phyloP scores from a whole-genome alignment of 495 filamentous ascomycete genomes.

The Cercophora scortea region DNA sequence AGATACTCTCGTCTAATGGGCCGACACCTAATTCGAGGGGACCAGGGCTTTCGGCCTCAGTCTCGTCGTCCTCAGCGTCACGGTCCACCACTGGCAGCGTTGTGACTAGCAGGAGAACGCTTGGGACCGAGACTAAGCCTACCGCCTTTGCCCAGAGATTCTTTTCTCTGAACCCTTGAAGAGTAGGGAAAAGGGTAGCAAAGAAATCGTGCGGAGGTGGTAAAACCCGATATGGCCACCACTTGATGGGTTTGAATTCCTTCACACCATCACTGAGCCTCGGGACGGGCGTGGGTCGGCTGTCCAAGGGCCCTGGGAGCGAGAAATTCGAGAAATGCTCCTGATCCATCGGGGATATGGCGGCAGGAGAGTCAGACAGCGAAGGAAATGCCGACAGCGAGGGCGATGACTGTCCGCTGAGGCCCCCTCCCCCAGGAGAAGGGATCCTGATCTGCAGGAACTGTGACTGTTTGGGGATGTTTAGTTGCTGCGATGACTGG shows the following conservation, averaged over 20 bases:
- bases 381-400: conserved; percentile 34
- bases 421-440: conserved; percentile 40
- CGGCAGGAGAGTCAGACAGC: conserved; percentile 33
- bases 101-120: conserved; percentile 81
- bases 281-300: conserved; percentile 11
- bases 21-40: conserved; percentile 28
- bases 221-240: conserved; percentile 71
- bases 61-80: conserved; percentile 40
- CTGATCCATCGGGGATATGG: conserved; percentile 38
- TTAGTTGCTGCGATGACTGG: conserved; percentile 11
- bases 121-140: conserved; percentile 74
- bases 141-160: conserved; percentile 66
- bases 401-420: conserved; percentile 38
- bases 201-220: conserved; percentile 62
- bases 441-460: conserved; percentile 27
- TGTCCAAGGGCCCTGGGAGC: conserved; percentile 21
- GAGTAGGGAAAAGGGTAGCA: conserved; percentile 79
- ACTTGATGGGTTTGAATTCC: conserved; percentile 38
- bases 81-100: conserved; percentile 87
- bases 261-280: conserved; percentile 26
- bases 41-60: conserved; percentile 42
- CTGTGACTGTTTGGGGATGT: conserved; percentile 1
- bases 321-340: conserved; percentile 21
- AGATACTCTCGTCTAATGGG: conserved; percentile 13
- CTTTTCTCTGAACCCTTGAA: conserved; percentile 73